Base-by-base conservation (phyloP, 2,329 filamentous ascomycete genomes). In the Cryoendolithus antarcticus region DNA sequence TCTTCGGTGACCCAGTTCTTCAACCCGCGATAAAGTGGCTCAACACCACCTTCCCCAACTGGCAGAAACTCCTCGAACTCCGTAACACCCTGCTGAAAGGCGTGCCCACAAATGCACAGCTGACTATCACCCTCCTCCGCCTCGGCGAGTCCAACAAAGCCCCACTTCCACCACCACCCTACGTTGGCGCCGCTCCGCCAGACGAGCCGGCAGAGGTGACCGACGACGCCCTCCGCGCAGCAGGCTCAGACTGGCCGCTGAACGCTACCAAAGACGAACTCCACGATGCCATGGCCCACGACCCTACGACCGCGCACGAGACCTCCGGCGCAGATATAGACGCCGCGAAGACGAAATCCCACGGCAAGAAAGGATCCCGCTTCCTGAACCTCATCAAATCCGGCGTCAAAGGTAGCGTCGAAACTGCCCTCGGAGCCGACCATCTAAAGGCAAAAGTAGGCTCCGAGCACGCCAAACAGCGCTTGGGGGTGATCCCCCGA, bases 41-140 rank as follows among this genome's bases (percentile, higher is more conserved):
- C 21, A 79, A 83, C 57, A 63, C 61, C 9, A 67, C 66, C 33
- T 69, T 77, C 48, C 83, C 83, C 1, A 65, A 78, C 48, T 91
- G 84, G 84, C 70, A 83, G 51, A 82, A 80, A 48, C 65, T 85
- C 5, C 65, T 89, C 10, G 78, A 86, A 51, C 62, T 86, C 8
- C 72, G 80, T 43, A 86, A 86, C 47, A 85, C 80, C 0, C 57
- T 91, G 1, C 73, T 93, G 36, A 84, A 82, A 54, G 83, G 84
- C 2, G 78, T 91, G 0, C 86, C 86, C 1, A 93, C 85, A 2
- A 91, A 93, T 54, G 83, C 84, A 3, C 86, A 93, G 54, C 72
- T 93, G 11, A 78, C 84, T 0, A 65, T 93, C 21, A 93, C 85
- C 0, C 69, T 93, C 1, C 74, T 93, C 7, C 80, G 86, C 4